Evolutionary conservation across 257 asterid genomes (phyloP), one percentile per base, ranked within the genome.

Genomic region (Perilla frutescens): DNA sequence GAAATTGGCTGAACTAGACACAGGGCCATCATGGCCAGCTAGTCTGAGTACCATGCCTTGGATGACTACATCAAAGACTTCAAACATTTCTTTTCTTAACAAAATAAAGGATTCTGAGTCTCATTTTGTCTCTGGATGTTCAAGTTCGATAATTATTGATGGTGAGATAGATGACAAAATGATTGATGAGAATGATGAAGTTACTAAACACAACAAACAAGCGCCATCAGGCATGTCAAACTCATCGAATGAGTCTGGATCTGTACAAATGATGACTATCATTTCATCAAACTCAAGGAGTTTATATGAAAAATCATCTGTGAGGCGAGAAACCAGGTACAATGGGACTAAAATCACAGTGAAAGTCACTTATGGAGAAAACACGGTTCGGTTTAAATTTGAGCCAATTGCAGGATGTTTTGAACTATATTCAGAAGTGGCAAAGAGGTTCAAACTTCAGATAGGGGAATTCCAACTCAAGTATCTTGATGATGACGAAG

Each of bases 401-500:
- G 87, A 84, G 41, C 85, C 84, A 11, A 55, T 68, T n/a, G 62
- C 70, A 3, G 89, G 93, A 54, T 87, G 89, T 68, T 61, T 64
- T 60, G 83, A 83, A 47, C 84, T 91, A 6, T 88, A 90, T 39
- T 91, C 80, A 69, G 91, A 85, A 80, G 85, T 91, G 49, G 88
- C 89, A 4, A 85, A 77, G 76, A 88, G 96, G 82, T 87, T 90
- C 71, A 77, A 76, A 62, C 80, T 91, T 7, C 83, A 64, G 71
- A 71, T 7, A 1, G 96, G 89, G 58, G 77, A 81, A 7, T 90
- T 91, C 68, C 96, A 81, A 34, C 96, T 92, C 68, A 84, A 81
- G 81, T 90, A 92, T 79, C 79, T 87, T 55, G 97, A 90, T 4
- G 96, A 92, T 39, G 96, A 90, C 70, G 79, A 83, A 68, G 96